phyloP scores from a whole-genome alignment of 2,329 filamentous ascomycete genomes.

The Coleophoma crateriformis region DNA sequence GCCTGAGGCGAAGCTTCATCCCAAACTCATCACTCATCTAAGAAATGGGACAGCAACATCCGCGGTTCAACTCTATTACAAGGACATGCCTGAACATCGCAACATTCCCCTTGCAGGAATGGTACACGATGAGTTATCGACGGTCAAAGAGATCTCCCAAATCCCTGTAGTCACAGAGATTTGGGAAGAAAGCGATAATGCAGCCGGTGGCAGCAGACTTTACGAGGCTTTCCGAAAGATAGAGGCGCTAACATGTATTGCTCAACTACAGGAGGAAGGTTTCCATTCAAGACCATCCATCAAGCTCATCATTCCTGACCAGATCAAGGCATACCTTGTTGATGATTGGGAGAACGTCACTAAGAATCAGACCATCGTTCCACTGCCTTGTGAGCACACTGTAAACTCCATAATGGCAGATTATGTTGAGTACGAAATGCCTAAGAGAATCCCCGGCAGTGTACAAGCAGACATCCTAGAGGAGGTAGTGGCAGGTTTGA shows the following conservation, averaged over 20 bases:
- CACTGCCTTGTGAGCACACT: slow-evolving; percentile 71
- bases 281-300: slow-evolving; percentile 83
- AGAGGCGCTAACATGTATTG: slow-evolving; percentile 7
- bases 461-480: slow-evolving; percentile 81
- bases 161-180: background rate
- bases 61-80: slow-evolving; percentile 10
- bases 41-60: slow-evolving; percentile 15
- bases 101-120: slow-evolving; percentile 17
- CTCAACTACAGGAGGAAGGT: slow-evolving; percentile 67
- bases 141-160: background rate
- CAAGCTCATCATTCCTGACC: slow-evolving; percentile 79
- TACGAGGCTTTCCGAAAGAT: background rate
- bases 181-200: background rate
- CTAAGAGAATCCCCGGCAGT: slow-evolving; percentile 58
- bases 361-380: slow-evolving; percentile 86
- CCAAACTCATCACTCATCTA: slow-evolving; percentile 13
- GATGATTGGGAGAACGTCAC: slow-evolving; percentile 99
- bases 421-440: slow-evolving; percentile 67
- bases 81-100: slow-evolving; percentile 7
- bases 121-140: slow-evolving; percentile 2
- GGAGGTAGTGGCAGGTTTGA: slow-evolving; percentile 79
- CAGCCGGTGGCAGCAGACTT: background rate
- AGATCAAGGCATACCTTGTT: slow-evolving; percentile 85
- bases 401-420: slow-evolving; percentile 75
- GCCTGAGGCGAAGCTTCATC: slow-evolving; percentile 9